Percentiles rank a stretch among this genome's conserved stretches.
Conservation (phyloP, 164 flowering plant genomes). For the Santalum album region DNA sequence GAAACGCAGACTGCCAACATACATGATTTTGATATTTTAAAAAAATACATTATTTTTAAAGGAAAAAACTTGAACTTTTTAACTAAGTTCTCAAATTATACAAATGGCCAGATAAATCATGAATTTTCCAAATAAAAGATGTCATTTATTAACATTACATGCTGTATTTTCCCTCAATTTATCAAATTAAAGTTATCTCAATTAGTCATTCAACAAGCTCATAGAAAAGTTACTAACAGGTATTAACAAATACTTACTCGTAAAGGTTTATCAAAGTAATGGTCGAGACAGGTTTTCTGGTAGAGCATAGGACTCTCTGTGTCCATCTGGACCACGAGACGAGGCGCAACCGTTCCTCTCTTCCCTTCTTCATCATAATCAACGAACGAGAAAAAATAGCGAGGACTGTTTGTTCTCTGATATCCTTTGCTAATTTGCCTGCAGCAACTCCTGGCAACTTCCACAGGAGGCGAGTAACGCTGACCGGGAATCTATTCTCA, state of each 20-base stretch:
- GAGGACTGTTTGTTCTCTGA: conserved; percentile 33
- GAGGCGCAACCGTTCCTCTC: conserved; percentile 26
- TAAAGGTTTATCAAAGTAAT: conserved; percentile 48
- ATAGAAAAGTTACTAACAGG: background rate
- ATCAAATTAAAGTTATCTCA: background rate
- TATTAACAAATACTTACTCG: conserved; percentile 24
- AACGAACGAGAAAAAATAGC: conserved; percentile 40
- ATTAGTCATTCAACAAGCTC: background rate
- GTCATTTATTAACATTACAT: too few species aligned
- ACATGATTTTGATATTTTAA: too few species aligned
- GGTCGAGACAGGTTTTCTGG: conserved; percentile 60
- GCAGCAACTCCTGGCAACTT: conserved; percentile 47
- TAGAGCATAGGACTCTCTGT: conserved; percentile 52
- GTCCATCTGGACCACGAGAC: conserved; percentile 66
- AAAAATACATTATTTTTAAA: too few species aligned
- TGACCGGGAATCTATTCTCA: conserved; percentile 39
- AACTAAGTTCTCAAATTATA: too few species aligned
- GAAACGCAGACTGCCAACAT: too few species aligned
- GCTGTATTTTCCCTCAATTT: background rate
- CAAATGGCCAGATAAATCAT: too few species aligned
- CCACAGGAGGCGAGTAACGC: conserved; percentile 41
- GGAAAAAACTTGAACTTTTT: background rate
- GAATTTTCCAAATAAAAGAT: too few species aligned
- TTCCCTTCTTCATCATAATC: conserved; percentile 33
- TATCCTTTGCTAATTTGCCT: conserved; percentile 42